Base-by-base conservation (phyloP, 1,139 yeast genomes). In the Casaregolazyma suthepensis region DNA sequence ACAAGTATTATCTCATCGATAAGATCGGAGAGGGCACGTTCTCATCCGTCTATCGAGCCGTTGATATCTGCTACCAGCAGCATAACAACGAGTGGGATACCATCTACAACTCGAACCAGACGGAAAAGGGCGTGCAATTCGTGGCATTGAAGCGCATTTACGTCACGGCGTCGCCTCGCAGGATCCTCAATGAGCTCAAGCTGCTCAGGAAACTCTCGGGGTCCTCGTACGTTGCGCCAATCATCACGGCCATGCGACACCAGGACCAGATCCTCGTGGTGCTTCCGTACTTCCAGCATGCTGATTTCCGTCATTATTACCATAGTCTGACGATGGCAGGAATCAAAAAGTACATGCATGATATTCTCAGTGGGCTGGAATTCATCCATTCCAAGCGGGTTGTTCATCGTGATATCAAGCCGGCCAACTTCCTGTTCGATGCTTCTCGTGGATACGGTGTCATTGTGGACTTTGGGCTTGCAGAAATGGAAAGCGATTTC, bases 11-110 rank as follows among this genome's bases (percentile, higher is more conserved):
- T 44, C 72, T 93, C 22, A 71, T 87, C 38, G 94, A 88, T 62
- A 87, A 91, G 66, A 87, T 91, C 59, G 99, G 99, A 12, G 97
- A 91, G 67, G 97, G 98, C 23, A 90, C 98, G 0, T 90, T 90
- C 64, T 87, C 96, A 20, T 81, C 90, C 1, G 96, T 93, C 3
- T 93, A 89, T 75, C 86, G 86, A 65, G 96, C 98, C 0, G 83
- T 83, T 57, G 96, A 91, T 54, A 66, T 83, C 50, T 55, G 62
- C 20, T 66, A 69, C 54, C 48, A 48, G 15, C 15, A 45, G 37
- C 47, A 43, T 43, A 61, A 61, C 45, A 67, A 69, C 46, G 54
- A 57, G 60, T 61, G 65, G 64, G 63, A 61, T 38, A 48, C 48
- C 19, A 45, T 49, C 15, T 47, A 49, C 43, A 50, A 52, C 15